phyloP scores from a whole-genome alignment of 805 yeast genomes.

The Candida insectalens region DNA sequence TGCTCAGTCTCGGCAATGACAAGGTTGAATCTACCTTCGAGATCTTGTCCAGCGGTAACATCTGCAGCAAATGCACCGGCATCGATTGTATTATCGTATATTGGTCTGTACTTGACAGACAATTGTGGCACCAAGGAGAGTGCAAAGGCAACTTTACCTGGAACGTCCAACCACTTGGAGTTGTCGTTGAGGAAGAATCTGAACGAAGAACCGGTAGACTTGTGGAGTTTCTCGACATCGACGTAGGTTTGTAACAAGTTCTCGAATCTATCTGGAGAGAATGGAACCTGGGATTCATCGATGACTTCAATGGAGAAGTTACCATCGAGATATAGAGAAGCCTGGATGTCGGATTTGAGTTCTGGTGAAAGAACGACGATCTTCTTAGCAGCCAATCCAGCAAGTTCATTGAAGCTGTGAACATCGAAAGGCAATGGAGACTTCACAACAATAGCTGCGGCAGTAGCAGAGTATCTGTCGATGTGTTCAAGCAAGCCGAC shows the following conservation, averaged over 20 bases:
- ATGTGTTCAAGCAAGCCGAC: slow-evolving; percentile 37
- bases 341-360: slow-evolving; percentile 57
- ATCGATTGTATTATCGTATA: slow-evolving; percentile 59
- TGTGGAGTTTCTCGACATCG: slow-evolving; percentile 4
- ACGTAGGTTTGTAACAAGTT: slow-evolving; percentile 14
- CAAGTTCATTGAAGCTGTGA: slow-evolving; percentile 46
- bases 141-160: slow-evolving; percentile 59
- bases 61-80: slow-evolving; percentile 76
- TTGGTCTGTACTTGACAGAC: slow-evolving; percentile 45
- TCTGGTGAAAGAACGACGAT: slow-evolving; percentile 62
- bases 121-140: slow-evolving; percentile 53
- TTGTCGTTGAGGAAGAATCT: slow-evolving; percentile 66
- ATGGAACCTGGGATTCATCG: slow-evolving; percentile 33
- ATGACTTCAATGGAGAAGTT: slow-evolving; percentile 34
- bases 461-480: slow-evolving; percentile 11
- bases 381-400: slow-evolving; percentile 39
- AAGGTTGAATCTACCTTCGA: slow-evolving; percentile 51
- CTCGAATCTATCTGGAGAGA: slow-evolving; percentile 23
- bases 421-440: slow-evolving; percentile 74
- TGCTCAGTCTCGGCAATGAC: slow-evolving; percentile 53
- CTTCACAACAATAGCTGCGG: slow-evolving; percentile 64
- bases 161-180: slow-evolving; percentile 41
- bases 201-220: slow-evolving; percentile 34
- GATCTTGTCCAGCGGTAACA: slow-evolving; percentile 25
- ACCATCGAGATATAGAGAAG: slow-evolving; percentile 49